Evolutionary conservation across 2,329 filamentous ascomycete species (phyloP).

Genomic region (Chlorencoelia australis): DNA sequence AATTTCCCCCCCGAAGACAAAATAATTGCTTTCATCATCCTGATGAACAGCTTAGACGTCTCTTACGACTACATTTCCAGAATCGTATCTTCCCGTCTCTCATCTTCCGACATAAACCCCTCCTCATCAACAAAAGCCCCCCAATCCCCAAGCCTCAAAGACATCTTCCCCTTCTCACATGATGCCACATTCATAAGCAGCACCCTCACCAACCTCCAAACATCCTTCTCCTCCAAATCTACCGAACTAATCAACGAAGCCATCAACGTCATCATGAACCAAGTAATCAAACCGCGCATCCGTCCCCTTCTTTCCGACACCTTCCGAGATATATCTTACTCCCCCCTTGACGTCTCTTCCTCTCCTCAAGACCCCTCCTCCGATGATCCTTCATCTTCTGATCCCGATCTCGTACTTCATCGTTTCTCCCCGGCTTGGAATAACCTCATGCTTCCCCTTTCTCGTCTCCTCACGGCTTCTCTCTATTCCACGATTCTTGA

Average conservation of each 20-base stretch:
- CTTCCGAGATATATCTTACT: slow-evolving; percentile 88
- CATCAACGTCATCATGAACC: slow-evolving; percentile 74
- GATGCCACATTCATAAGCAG: slow-evolving; percentile 62
- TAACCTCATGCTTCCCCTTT: slow-evolving; percentile 72
- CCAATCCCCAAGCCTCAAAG: slow-evolving; percentile 34
- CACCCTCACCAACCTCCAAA: slow-evolving; percentile 58
- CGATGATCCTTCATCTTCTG: slow-evolving; percentile 35
- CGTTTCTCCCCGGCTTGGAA: slow-evolving; percentile 84
- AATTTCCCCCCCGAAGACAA: slow-evolving; percentile 79
- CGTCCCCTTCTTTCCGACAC: slow-evolving; percentile 77
- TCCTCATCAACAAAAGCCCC: slow-evolving; percentile 1
- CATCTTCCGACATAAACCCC: slow-evolving; percentile 26
- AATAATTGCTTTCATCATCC: slow-evolving; percentile 79
- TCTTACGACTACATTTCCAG: slow-evolving; percentile 83
- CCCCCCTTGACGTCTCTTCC: slow-evolving; percentile 51
- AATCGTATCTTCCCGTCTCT: slow-evolving; percentile 64
- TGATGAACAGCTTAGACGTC: slow-evolving; percentile 93
- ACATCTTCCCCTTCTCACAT: slow-evolving; percentile 70
- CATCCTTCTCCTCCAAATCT: slow-evolving; percentile 66
- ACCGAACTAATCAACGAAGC: slow-evolving; percentile 76
- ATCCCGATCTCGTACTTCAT: slow-evolving; percentile 59
- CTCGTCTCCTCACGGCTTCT: slow-evolving; percentile 68
- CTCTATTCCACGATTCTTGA: slow-evolving; percentile 65
- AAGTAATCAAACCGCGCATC: slow-evolving; percentile 76
- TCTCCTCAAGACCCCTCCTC: slow-evolving; percentile 40